Conservation (phyloP, 768 basidiomycete genomes). For the Tephrocybe sp. region DNA sequence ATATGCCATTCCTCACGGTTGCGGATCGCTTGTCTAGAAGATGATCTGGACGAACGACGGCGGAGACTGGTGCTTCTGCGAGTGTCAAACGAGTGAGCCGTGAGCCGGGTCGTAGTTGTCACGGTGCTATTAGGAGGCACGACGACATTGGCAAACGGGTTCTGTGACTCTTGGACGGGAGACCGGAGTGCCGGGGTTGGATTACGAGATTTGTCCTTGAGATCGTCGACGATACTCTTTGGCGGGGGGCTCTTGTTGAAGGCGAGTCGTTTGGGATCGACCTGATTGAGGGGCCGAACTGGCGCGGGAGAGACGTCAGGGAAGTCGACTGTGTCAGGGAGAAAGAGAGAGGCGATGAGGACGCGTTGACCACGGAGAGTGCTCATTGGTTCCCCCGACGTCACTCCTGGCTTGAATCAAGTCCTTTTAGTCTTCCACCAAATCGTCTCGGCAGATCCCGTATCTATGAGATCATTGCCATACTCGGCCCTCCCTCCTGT, state of each 20-base stretch:
- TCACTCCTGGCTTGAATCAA: too few species aligned
- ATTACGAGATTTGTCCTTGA: constrained; percentile 54
- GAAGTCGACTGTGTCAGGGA: constrained; percentile 71
- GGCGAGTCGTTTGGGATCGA: too few species aligned
- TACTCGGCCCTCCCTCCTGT: too few species aligned
- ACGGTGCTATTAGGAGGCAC: neutral
- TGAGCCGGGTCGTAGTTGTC: constrained; percentile 10
- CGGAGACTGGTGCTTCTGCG: constrained; percentile 34
- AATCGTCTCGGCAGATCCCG: constrained; percentile 14
- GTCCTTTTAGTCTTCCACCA: neutral
- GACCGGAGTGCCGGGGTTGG: constrained; percentile 37
- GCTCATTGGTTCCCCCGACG: constrained; percentile 40
- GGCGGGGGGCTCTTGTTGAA: constrained; percentile 23
- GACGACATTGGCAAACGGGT: constrained; percentile 53
- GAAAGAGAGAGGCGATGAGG: constrained; percentile 82
- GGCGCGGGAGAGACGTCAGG: constrained; percentile 58
- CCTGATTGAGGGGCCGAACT: neutral
- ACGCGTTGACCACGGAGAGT: constrained; percentile 72
- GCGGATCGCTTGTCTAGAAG: constrained; percentile 40
- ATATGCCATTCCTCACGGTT: constrained; percentile 41
- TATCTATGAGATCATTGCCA: constrained; percentile 18
- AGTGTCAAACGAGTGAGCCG: constrained; percentile 8
- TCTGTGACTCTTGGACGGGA: constrained; percentile 42
- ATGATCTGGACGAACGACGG: constrained; percentile 52
- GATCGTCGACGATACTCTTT: constrained; percentile 75